These are phyloP conservation scores for Globisporangium solare DNA, from an alignment of 352 stramenopile genomes.

Conservation along the genomic window DNA sequence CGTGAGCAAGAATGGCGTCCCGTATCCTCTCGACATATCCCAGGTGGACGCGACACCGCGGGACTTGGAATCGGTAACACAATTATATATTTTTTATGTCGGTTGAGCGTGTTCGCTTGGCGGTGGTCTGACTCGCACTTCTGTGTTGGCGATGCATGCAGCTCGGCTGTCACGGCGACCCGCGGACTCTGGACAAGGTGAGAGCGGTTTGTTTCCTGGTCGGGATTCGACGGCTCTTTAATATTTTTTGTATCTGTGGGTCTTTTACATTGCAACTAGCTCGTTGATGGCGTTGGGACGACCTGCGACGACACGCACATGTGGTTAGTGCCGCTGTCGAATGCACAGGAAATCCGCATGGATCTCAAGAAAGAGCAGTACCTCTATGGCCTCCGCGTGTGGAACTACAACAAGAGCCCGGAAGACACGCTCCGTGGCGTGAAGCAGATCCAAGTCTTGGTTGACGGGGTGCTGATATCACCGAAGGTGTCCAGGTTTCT, in stretches of 20 bases:
- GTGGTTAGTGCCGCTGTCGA: slow-evolving; percentile 81
- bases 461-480: slow-evolving; percentile 53
- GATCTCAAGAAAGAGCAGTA: slow-evolving; percentile 47
- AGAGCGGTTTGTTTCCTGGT: not conserved
- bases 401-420: slow-evolving; percentile 81
- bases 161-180: slow-evolving; percentile 72
- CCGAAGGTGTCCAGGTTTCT: slow-evolving; percentile 51
- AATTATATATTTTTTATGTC: too few species aligned
- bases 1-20: slow-evolving; percentile 32
- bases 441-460: slow-evolving; percentile 45
- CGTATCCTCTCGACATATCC: slow-evolving; percentile 32
- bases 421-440: slow-evolving; percentile 70
- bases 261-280: slow-evolving; percentile 16
- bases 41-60: slow-evolving; percentile 60
- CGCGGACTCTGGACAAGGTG: slow-evolving; percentile 86
- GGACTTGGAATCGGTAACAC: slow-evolving; percentile 61
- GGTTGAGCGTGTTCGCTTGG: not conserved
- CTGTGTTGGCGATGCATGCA: slow-evolving; percentile 14
- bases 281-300: slow-evolving; percentile 75
- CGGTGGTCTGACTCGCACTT: not conserved
- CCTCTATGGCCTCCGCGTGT: slow-evolving; percentile 64
- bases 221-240: too few species aligned
- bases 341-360: slow-evolving; percentile 42
- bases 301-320: slow-evolving; percentile 89
- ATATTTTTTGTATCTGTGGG: not conserved